A percentile compares a stretch with the other conserved stretches of the same genome.
Conservation (phyloP, 2,329 filamentous ascomycete species). For the Cadophora malorum region DNA sequence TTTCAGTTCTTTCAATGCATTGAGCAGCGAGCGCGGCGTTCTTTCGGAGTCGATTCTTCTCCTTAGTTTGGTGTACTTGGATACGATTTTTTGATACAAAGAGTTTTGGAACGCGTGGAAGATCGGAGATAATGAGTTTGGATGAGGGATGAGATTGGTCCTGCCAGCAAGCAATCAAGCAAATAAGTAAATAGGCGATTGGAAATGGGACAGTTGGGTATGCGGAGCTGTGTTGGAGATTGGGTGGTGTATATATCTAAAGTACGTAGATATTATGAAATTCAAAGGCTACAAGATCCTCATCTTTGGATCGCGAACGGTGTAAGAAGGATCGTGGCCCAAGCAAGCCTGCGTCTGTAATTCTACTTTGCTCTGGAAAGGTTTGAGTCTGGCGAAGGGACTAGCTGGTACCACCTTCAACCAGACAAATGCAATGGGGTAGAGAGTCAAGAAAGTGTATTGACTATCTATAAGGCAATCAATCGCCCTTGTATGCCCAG, state of each 20-base stretch:
- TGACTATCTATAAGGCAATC: constrained; percentile 11
- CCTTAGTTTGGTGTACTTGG: neutral
- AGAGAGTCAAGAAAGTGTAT: neutral
- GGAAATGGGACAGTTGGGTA: too few relatives aligned
- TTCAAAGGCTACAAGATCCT: neutral
- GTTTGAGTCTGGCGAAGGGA: neutral
- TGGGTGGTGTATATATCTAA: too few relatives aligned
- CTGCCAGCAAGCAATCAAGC: too few relatives aligned
- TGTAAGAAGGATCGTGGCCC: neutral
- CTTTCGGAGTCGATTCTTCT: neutral
- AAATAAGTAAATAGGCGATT: too few relatives aligned
- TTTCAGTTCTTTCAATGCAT: neutral
- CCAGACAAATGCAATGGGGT: neutral
- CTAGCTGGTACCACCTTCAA: neutral
- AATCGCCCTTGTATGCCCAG: neutral
- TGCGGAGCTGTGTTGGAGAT: too few relatives aligned
- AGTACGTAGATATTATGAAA: too few relatives aligned
- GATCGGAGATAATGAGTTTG: too few relatives aligned
- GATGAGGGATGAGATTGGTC: too few relatives aligned
- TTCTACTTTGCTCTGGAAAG: neutral
- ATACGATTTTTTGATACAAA: neutral
- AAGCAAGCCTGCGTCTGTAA: neutral
- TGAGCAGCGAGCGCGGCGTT: neutral
- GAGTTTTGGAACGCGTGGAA: too few relatives aligned
- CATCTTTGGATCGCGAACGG: neutral